Base-by-base conservation (phyloP, 768 basidiomycete species). In the Cystobasidium tubakii region DNA sequence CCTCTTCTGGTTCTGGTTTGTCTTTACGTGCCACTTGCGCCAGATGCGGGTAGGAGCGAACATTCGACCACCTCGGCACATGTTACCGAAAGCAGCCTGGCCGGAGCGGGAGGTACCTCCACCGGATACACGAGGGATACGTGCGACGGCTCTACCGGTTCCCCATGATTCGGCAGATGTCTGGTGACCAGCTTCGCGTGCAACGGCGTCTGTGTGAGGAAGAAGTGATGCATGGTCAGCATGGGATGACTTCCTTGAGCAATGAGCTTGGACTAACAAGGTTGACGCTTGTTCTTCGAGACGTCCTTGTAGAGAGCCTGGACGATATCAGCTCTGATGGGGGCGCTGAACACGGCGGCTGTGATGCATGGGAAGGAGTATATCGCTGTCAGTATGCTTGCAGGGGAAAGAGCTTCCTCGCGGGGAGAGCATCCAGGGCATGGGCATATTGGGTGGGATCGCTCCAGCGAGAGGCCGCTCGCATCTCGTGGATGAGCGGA, bases 41-140 rank as follows among this genome's bases (percentile, higher is more conserved):
- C 94, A 98, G 81, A 88, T 91, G 86, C 96, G 97, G 84, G 95
- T 98, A 21, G 96, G 96, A 33, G 95, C 95, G 84, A 99, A 98
- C 96, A 99, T 98, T 82, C 96, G 92, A 85, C 96, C 96, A 81
- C 96, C 95, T 83, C 96, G 91, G 86, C 95, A 98, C 96, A 99
- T 98, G 90, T 98, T 98, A 81, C 96, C 96, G 85, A 98, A 98
- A 36, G 96, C 96, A 82, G 92, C 96, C 89, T 94, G 95, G 75
- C 96, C 96, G 73, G 96, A 94, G 78, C 96, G 90, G 85, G 95
- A 92, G 79, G 96, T 98, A 83, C 96, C 96, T 81, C 91, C 90
- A 81, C 96, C 96, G 81, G 92, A 92, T 77, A 99, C 95, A 90
- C 96, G 95, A 83, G 96, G 96, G 82, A 99, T 98, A 93, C 96